A percentile compares a stretch with the other conserved stretches of the same genome.
phyloP scores from a whole-genome alignment of 2,329 filamentous ascomycete species.

The Ascochyta fabae region DNA sequence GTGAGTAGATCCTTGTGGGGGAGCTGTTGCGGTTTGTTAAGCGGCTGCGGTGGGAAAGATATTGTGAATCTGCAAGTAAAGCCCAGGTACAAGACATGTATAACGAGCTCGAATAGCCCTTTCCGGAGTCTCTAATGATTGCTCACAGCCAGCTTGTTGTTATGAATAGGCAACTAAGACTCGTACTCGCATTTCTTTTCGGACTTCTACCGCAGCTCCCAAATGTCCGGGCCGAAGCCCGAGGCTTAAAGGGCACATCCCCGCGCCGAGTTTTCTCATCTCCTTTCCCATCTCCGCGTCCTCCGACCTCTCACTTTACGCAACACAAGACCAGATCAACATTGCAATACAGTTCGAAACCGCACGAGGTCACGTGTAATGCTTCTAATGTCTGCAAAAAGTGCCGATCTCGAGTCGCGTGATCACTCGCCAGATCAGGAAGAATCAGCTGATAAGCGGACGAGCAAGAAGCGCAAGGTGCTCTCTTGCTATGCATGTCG shows the following conservation, averaged over 20 bases:
- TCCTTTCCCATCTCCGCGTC: constrained; percentile 25
- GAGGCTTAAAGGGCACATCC: constrained; percentile 9
- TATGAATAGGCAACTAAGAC: too few species aligned
- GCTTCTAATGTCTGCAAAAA: constrained; percentile 35
- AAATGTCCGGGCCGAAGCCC: constrained; percentile 16
- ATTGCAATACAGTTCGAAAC: background rate
- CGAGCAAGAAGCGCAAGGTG: constrained; percentile 53
- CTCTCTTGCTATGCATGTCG: constrained; percentile 57
- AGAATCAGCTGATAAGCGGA: constrained; percentile 48
- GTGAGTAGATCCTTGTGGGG: too few species aligned
- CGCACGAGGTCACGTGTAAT: background rate
- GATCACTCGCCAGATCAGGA: constrained; percentile 40
- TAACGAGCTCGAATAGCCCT: too few species aligned
- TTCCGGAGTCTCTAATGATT: too few species aligned
- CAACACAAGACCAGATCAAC: background rate
- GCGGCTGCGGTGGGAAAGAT: too few species aligned
- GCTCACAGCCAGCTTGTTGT: too few species aligned
- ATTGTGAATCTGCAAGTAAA: too few species aligned
- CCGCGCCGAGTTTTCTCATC: constrained; percentile 6
- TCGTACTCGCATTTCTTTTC: too few species aligned
- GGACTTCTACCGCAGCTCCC: background rate
- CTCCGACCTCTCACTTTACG: background rate
- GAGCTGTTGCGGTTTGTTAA: too few species aligned
- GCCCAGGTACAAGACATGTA: too few species aligned
- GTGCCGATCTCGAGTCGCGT: constrained; percentile 37